Base-by-base conservation (phyloP, 306 rosid genomes). In the Cucurbita moschata region DNA sequence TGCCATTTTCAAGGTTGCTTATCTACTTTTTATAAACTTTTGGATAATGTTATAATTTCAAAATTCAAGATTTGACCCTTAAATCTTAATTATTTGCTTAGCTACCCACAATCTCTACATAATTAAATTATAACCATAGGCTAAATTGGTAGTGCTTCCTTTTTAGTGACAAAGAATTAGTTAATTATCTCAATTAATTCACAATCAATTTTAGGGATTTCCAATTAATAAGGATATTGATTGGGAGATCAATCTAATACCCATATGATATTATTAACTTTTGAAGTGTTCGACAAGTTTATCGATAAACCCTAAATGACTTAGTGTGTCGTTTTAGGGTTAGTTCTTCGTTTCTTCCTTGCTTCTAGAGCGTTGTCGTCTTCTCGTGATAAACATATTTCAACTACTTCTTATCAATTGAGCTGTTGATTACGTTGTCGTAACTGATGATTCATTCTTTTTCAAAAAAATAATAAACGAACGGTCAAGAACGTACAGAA, bases 281-380 rank as follows among this genome's bases (percentile, higher is more conserved):
- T 66, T 19, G 72, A 43, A 66, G 54, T 66, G 53, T 66, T 66
- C 12, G 72, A 21, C 72, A 66, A 66, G 72, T 43, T 44, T 43
- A 44, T 44, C 44, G 50, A 47, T 6, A 44, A 66, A 21, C 39
- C 38, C 54, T 40, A 65, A 40, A 64, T 18, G 72, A 66, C 37
- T 6, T 10, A 4, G 39, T 42, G 14, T 44, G 54, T 42, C 72
- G 4, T 19, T 66, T 66, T 66, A 66, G 72, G 38, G 72, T 66
- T 66, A 42, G 72, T 66, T 66, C 55, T 66, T 66, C 53, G 39
- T 12, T 10, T 19, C 43, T 16, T 66, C 6, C 18, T 44, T 65
- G n/a, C 55, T 66, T 66, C 55, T 66, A 66, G 72, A 66, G 38
- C 44, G n/a, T 39, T 39, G 70, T 64, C 30, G 51, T 66, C 72